These are phyloP conservation scores for Phaeosphaeria sp. DNA, from an alignment of 2,329 filamentous ascomycete species.

Conservation along the genomic window DNA sequence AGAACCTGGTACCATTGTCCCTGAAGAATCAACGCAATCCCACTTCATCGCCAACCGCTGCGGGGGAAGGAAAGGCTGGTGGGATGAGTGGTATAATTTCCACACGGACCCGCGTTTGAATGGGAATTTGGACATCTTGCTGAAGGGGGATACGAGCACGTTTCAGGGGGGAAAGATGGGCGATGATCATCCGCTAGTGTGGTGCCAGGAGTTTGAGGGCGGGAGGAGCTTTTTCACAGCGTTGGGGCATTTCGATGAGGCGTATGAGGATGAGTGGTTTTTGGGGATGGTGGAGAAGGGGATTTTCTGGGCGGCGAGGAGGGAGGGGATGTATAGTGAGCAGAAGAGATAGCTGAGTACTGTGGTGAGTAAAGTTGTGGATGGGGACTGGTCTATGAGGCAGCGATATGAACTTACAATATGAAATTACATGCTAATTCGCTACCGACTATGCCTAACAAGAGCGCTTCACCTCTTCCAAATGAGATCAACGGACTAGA, in stretches of 20 bases:
- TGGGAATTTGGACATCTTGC: conserved; percentile 21
- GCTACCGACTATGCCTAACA: not conserved
- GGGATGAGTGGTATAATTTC: conserved; percentile 42
- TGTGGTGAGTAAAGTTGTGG: too few species aligned
- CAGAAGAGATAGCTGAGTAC: not conserved
- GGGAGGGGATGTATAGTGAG: not conserved
- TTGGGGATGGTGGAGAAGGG: conserved; percentile 22
- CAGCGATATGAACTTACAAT: not conserved
- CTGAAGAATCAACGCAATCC: conserved; percentile 5
- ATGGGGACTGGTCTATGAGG: too few species aligned
- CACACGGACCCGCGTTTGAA: conserved; percentile 30
- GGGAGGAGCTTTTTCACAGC: conserved; percentile 30
- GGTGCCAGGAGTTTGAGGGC: conserved; percentile 40
- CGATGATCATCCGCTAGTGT: conserved; percentile 34
- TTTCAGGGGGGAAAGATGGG: conserved; percentile 32
- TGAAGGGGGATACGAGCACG: conserved; percentile 25
- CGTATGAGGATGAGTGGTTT: conserved; percentile 34
- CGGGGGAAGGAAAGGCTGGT: conserved; percentile 16
- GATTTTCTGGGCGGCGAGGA: conserved; percentile 24
- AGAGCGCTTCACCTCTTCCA: not conserved
- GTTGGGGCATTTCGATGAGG: conserved; percentile 37
- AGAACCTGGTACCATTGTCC: conserved; percentile 22
- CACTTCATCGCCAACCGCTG: conserved; percentile 14
- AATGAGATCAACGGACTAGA: not conserved
- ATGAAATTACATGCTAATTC: not conserved